These are phyloP conservation scores for Microcos paniculata DNA, from an alignment of 345 rosid genomes.

Conservation along the genomic window DNA sequence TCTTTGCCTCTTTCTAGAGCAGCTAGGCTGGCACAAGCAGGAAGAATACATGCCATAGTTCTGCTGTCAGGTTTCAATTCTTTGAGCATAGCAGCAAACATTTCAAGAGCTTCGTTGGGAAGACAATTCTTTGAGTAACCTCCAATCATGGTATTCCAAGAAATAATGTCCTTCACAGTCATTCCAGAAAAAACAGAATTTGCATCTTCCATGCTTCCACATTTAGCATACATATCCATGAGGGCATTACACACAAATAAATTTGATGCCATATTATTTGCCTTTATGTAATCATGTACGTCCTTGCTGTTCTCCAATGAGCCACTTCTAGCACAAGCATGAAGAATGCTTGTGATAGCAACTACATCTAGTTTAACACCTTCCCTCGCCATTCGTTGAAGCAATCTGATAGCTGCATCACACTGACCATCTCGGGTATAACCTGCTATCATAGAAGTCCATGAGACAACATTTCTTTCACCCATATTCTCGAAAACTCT, in stretches of 20 bases:
- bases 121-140: constrained; percentile 62
- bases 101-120: constrained; percentile 55
- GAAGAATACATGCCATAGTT: constrained; percentile 63
- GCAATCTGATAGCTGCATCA: constrained; percentile 50
- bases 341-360: constrained; percentile 57
- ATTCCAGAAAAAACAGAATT: constrained; percentile 44
- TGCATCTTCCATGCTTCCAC: constrained; percentile 72
- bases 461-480: constrained; percentile 59
- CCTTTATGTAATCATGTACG: constrained; percentile 50
- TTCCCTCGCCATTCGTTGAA: constrained; percentile 46
- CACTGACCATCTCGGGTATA: constrained; percentile 56
- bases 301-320: constrained; percentile 54
- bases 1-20: constrained; percentile 69
- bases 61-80: constrained; percentile 50
- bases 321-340: constrained; percentile 61
- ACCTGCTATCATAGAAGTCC: constrained; percentile 77
- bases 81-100: constrained; percentile 44
- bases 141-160: constrained; percentile 77
- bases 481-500: constrained; percentile 51
- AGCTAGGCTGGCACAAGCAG: constrained; percentile 73
- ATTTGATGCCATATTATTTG: constrained; percentile 44
- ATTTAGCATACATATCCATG: constrained; percentile 79
- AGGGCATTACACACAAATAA: constrained; percentile 57
- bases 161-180: constrained; percentile 53
- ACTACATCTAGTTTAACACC: constrained; percentile 55